These are phyloP conservation scores for Saccharomyces uvarum DNA, from an alignment of 1,139 yeast genomes.

Conservation along the genomic window DNA sequence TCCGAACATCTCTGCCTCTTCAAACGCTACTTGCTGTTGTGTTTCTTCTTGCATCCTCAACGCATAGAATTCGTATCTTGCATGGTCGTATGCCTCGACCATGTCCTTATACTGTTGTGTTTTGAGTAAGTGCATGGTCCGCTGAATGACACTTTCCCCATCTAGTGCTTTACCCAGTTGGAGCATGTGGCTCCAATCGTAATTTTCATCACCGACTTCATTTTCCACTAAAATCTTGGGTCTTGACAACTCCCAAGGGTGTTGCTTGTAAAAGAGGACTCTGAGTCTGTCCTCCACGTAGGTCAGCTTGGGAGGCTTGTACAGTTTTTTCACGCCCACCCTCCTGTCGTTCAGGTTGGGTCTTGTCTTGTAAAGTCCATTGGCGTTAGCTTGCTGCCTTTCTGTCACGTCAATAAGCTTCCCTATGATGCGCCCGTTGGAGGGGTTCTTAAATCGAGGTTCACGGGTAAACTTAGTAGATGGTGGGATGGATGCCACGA, in stretches of 20 bases:
- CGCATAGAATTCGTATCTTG: constrained; percentile 81
- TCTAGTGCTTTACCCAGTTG: constrained; percentile 71
- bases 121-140: constrained; percentile 65
- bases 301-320: constrained; percentile 53
- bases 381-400: not conserved
- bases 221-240: constrained; percentile 84
- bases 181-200: constrained; percentile 72
- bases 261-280: constrained; percentile 76
- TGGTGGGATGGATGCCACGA: constrained; percentile 77
- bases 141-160: constrained; percentile 91
- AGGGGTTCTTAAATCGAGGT: constrained; percentile 39
- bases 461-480: constrained; percentile 46
- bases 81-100: constrained; percentile 70
- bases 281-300: constrained; percentile 81
- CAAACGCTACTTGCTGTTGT: constrained; percentile 64
- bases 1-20: constrained; percentile 82
- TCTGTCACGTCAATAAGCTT: constrained; percentile 14
- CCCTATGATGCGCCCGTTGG: constrained; percentile 17
- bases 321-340: constrained; percentile 35
- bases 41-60: constrained; percentile 80
- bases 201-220: constrained; percentile 40
- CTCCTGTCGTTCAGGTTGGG: constrained; percentile 28
- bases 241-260: constrained; percentile 96
- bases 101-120: constrained; percentile 37
- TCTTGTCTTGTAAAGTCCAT: constrained; percentile 46